A percentile compares a stretch with the other conserved stretches of the same genome.
phyloP scores from a whole-genome alignment of 805 yeast species.

The Debaryomyces maramus region DNA sequence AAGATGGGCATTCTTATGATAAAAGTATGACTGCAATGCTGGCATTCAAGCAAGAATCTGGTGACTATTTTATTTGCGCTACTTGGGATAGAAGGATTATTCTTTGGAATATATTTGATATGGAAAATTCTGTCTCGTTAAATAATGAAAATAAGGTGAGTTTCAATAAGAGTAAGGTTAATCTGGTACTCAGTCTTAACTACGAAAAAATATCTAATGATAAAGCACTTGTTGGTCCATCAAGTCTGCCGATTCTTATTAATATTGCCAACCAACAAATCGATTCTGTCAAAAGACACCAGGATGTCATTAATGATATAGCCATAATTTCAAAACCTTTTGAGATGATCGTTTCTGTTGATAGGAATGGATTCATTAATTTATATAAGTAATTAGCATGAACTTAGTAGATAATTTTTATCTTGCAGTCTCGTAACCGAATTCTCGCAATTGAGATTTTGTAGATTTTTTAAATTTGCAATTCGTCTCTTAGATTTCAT shows the following conservation, averaged over 20 bases:
- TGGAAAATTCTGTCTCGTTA: slow-evolving; percentile 16
- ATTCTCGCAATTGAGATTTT: too few species aligned
- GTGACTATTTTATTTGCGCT: slow-evolving; percentile 22
- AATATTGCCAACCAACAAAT: slow-evolving; percentile 28
- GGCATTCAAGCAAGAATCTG: slow-evolving; percentile 3
- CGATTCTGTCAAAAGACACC: slow-evolving; percentile 37
- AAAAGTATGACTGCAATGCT: slow-evolving; percentile 15
- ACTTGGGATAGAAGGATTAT: slow-evolving; percentile 28
- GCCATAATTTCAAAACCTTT: slow-evolving; percentile 49
- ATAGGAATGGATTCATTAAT: slow-evolving; percentile 64
- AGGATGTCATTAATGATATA: slow-evolving; percentile 52
- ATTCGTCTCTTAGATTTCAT: too few species aligned
- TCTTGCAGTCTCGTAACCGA: too few species aligned
- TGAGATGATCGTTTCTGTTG: slow-evolving; percentile 64
- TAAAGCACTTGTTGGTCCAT: not conserved
- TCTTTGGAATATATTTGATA: slow-evolving; percentile 26
- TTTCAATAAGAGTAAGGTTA: slow-evolving; percentile 11
- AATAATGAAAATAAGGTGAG: not conserved
- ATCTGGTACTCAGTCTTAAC: slow-evolving; percentile 12
- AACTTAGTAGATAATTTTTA: too few species aligned
- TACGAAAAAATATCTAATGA: slow-evolving; percentile 12
- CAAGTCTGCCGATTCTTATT: not conserved
- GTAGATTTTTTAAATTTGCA: too few species aligned
- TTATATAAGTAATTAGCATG: slow-evolving; percentile 51
- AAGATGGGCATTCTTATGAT: slow-evolving; percentile 13